Percentiles rank a stretch among this genome's conserved stretches.
phyloP scores from a whole-genome alignment of 2,329 filamentous ascomycete species.

The Fusarium sp. region DNA sequence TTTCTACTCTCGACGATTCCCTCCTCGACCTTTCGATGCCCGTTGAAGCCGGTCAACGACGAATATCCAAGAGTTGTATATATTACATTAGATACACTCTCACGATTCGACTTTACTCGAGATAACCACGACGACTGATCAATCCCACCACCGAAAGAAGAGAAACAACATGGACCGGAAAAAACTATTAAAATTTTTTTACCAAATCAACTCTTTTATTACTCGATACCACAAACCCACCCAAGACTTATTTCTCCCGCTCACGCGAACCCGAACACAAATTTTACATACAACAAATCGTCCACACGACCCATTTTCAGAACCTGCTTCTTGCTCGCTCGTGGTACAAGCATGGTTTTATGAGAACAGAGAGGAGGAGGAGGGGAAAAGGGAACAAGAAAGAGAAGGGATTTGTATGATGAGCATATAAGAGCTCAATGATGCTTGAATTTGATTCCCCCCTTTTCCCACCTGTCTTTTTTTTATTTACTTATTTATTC shows the following conservation, averaged over 20 bases:
- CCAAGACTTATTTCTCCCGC: conserved; percentile 47
- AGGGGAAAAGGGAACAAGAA: conserved; percentile 3
- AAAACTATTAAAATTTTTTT: background rate
- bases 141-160: background rate
- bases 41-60: background rate
- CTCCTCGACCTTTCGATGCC: background rate
- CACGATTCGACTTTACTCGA: background rate
- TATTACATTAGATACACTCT: background rate
- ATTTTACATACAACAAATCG: conserved; percentile 34
- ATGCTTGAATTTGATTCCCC: conserved; percentile 18
- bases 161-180: conserved; percentile 1
- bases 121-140: background rate
- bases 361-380: conserved; percentile 8
- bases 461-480: conserved; percentile 25
- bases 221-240: conserved; percentile 34
- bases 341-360: background rate
- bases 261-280: conserved; percentile 49
- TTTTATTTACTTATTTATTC: conserved; percentile 4
- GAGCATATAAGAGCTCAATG: conserved; percentile 3
- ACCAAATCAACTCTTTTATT: conserved; percentile 32
- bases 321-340: background rate
- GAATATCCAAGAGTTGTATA: background rate
- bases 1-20: background rate
- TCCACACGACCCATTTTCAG: conserved; percentile 24
- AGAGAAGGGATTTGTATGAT: conserved; percentile 6